Conservation (phyloP, 83 land plant species). For the Picea engelmannii region DNA sequence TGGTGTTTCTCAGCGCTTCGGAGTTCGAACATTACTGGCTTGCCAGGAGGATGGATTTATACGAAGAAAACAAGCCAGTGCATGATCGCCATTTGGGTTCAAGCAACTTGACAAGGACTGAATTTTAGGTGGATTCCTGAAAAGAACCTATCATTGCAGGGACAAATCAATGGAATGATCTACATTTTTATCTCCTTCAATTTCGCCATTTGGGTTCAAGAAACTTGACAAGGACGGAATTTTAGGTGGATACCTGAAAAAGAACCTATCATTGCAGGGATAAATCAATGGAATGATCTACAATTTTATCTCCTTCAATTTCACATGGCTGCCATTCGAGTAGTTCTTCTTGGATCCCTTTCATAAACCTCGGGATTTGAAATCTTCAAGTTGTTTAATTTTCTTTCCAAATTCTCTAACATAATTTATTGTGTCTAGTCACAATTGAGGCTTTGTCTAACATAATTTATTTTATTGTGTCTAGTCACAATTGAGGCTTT, state of each 20-base stretch:
- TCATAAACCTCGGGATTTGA: slow-evolving; percentile 9
- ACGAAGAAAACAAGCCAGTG: background rate
- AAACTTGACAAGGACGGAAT: background rate
- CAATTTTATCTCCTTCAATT: background rate
- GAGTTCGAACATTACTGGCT: background rate
- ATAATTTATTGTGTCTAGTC: slow-evolving; percentile 56
- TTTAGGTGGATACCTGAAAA: too few species aligned
- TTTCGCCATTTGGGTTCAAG: background rate
- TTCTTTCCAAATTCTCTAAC: slow-evolving; percentile 48
- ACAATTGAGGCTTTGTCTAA: slow-evolving; percentile 64
- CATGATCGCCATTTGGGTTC: background rate
- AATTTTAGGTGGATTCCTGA: background rate
- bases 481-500: too few species aligned
- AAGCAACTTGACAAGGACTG: background rate
- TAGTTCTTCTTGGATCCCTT: background rate
- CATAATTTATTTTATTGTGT: too few species aligned
- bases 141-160: background rate
- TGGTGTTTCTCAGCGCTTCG: background rate
- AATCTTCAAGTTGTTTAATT: slow-evolving; percentile 42
- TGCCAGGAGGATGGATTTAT: background rate
- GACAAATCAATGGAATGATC: background rate
- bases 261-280: background rate
- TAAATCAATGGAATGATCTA: background rate
- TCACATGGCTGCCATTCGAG: background rate
- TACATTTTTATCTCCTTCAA: too few species aligned